Percentiles rank a stretch among this genome's conserved stretches.
Evolutionary conservation across 2,329 filamentous ascomycete species (phyloP).

Genomic region (Cladosporium phlei): DNA sequence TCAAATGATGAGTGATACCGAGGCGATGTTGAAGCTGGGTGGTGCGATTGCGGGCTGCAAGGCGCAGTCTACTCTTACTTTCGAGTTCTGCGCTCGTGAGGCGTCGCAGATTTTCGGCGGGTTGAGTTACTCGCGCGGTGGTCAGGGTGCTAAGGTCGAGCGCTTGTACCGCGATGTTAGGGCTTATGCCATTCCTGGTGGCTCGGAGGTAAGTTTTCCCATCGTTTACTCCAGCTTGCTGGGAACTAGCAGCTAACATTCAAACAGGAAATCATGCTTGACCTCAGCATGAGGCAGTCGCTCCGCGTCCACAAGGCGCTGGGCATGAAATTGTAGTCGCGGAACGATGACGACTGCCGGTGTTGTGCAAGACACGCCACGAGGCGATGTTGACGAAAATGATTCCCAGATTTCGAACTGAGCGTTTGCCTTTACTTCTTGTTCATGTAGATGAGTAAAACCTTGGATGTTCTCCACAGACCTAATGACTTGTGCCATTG

Average conservation of each 20-base stretch:
- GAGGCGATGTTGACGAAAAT: too few species aligned
- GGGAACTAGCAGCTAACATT: neutral
- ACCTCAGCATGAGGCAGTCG: constrained; percentile 88
- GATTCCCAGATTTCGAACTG: too few species aligned
- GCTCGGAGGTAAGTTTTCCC: constrained; percentile 94
- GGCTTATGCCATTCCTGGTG: constrained; percentile 90
- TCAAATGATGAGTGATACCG: constrained; percentile 84
- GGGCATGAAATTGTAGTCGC: constrained; percentile 95
- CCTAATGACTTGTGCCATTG: too few species aligned
- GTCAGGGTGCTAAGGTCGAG: constrained; percentile 94
- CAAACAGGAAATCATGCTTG: constrained; percentile 91
- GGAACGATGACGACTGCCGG: too few species aligned
- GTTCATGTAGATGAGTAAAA: too few species aligned
- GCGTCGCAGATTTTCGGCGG: constrained; percentile 97
- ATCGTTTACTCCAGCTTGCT: constrained; percentile 74
- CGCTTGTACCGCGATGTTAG: constrained; percentile 89
- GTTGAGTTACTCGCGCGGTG: constrained; percentile 83
- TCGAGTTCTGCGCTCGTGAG: constrained; percentile 96
- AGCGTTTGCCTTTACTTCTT: too few species aligned
- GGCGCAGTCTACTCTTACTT: constrained; percentile 87
- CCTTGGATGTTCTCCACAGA: too few species aligned
- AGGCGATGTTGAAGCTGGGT: constrained; percentile 93
- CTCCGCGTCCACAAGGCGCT: constrained; percentile 82
- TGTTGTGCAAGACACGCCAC: too few species aligned
- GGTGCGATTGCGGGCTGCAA: constrained; percentile 92